These are phyloP conservation scores for Aspergillus incahuasiensis DNA, from an alignment of 495 filamentous ascomycete species.

Conservation along the genomic window DNA sequence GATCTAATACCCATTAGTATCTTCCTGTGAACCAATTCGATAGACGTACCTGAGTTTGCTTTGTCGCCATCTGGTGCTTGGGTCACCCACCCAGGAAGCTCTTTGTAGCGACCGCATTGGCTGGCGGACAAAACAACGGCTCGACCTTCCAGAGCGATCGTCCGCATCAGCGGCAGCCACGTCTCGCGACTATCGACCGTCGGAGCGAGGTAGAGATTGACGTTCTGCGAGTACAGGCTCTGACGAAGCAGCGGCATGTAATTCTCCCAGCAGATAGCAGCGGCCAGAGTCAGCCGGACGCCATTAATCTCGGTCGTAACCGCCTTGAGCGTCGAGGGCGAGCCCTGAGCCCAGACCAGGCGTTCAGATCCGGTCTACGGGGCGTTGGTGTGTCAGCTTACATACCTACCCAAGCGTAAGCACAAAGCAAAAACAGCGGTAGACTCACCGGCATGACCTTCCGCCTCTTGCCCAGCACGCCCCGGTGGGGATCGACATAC, in stretches of 20 bases:
- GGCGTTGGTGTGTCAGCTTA: not conserved
- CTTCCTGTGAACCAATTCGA: not conserved
- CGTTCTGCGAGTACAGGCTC: slow-evolving; percentile 81
- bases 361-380: slow-evolving; percentile 71
- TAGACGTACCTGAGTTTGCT: slow-evolving; percentile 3
- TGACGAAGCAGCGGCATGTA: slow-evolving; percentile 87
- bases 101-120: slow-evolving; percentile 62
- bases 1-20: not conserved
- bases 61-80: slow-evolving; percentile 15
- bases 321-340: slow-evolving; percentile 72
- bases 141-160: slow-evolving; percentile 73
- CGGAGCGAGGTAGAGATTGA: slow-evolving; percentile 88
- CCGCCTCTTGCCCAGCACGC: slow-evolving; percentile 77
- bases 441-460: slow-evolving; percentile 82
- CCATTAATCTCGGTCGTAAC: slow-evolving; percentile 76
- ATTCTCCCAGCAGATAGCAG: slow-evolving; percentile 97
- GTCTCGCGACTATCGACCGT: slow-evolving; percentile 83
- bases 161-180: slow-evolving; percentile 79
- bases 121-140: slow-evolving; percentile 86
- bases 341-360: slow-evolving; percentile 86
- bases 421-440: not conserved
- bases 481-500: slow-evolving; percentile 71
- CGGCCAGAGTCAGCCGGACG: slow-evolving; percentile 69
- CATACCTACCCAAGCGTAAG: too few relatives aligned
- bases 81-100: slow-evolving; percentile 56